These are phyloP conservation scores for Fusarium bactridioides DNA, from an alignment of 2,329 filamentous ascomycete genomes.

Conservation along the genomic window DNA sequence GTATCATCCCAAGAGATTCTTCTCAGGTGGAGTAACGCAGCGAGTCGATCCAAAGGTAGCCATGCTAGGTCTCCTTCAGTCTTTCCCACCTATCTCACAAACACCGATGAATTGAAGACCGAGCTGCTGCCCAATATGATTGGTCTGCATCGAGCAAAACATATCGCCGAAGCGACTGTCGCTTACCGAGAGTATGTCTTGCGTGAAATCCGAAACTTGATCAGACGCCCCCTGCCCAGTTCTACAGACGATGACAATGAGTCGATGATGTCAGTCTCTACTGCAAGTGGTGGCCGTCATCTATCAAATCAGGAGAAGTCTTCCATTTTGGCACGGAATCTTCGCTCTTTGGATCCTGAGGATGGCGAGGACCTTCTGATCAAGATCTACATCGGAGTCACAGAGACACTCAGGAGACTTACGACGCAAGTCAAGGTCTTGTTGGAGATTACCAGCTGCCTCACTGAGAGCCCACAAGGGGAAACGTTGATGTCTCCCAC, in stretches of 20 bases:
- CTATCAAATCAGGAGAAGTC: constrained; percentile 89
- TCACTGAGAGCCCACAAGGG: constrained; percentile 55
- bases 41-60: constrained; percentile 73
- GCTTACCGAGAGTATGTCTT: constrained; percentile 85
- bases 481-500: constrained; percentile 58
- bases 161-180: constrained; percentile 81
- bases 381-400: constrained; percentile 85
- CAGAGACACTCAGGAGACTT: constrained; percentile 84
- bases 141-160: constrained; percentile 82
- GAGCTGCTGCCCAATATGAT: constrained; percentile 75
- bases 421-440: constrained; percentile 93
- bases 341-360: constrained; percentile 81
- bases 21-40: constrained; percentile 83
- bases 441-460: constrained; percentile 88
- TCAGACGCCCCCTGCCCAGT: constrained; percentile 85
- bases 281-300: constrained; percentile 71
- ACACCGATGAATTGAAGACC: constrained; percentile 73
- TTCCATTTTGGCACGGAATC: constrained; percentile 83
- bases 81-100: constrained; percentile 80
- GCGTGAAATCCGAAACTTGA: constrained; percentile 85
- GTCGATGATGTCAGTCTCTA: constrained; percentile 87
- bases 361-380: constrained; percentile 86
- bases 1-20: constrained; percentile 78
- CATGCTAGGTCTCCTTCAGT: constrained; percentile 72
- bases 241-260: constrained; percentile 94